Percentiles rank a stretch among this genome's conserved stretches.
phyloP scores from a whole-genome alignment of 78 protist genomes.

The Chrysochromulina tobinii region DNA sequence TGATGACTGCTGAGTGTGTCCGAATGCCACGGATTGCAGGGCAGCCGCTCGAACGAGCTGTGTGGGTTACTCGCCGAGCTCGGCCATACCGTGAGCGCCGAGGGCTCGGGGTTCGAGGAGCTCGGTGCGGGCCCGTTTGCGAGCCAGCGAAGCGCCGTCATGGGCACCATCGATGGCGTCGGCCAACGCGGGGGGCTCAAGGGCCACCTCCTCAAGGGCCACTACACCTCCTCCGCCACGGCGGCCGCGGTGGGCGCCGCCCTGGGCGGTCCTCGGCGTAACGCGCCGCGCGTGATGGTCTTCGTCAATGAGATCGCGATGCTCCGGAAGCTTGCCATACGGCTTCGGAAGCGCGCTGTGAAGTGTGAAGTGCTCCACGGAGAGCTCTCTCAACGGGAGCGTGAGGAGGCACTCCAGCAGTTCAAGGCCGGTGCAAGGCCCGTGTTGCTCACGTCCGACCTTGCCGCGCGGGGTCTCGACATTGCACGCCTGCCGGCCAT shows the following conservation, averaged over 20 bases:
- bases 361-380: background rate
- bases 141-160: background rate
- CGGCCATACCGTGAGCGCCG: too few species aligned
- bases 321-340: background rate
- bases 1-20: too few species aligned
- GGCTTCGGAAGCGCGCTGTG: background rate
- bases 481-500: slow-evolving; percentile 51
- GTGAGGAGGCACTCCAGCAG: background rate
- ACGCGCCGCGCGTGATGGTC: background rate
- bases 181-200: background rate
- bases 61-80: too few species aligned
- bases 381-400: background rate
- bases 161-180: background rate
- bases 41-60: too few species aligned
- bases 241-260: background rate
- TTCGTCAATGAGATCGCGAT: background rate
- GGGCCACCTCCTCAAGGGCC: background rate
- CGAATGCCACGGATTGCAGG: too few species aligned
- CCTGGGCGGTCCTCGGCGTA: background rate
- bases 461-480: slow-evolving; percentile 58
- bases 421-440: too few species aligned
- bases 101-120: background rate
- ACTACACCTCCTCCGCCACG: background rate
- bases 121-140: background rate
- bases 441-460: slow-evolving; percentile 34